Evolutionary conservation across 208 protist species (phyloP).

Genomic region (Leishmania major): DNA sequence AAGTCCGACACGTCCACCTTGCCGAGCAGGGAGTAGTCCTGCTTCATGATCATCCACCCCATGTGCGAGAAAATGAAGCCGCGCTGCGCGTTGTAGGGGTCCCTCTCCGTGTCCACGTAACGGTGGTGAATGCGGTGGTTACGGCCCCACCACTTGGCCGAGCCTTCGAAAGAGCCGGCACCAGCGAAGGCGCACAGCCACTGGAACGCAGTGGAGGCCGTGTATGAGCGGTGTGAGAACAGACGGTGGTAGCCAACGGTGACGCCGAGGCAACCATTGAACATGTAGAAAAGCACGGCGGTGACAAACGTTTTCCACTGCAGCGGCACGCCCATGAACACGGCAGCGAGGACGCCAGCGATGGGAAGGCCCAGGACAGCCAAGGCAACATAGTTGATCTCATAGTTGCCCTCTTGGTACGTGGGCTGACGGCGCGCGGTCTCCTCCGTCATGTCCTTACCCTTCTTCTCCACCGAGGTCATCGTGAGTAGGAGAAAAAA

Average conservation of each 20-base stretch:
- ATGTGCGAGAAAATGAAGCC: conserved; percentile 92
- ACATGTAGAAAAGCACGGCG: conserved; percentile 70
- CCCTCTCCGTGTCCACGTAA: conserved; percentile 91
- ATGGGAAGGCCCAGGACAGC: conserved; percentile 66
- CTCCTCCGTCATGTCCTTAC: conserved; percentile 41
- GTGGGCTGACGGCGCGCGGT: conserved; percentile 45
- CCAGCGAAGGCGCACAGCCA: conserved; percentile 81
- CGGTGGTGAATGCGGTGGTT: conserved; percentile 94
- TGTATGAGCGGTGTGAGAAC: conserved; percentile 89
- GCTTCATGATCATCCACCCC: conserved; percentile 94
- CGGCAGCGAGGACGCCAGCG: conserved; percentile 30
- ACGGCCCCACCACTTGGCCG: conserved; percentile 87
- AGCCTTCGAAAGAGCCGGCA: conserved; percentile 91
- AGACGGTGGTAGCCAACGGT: conserved; percentile 92
- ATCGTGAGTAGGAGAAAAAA: conserved; percentile 7
- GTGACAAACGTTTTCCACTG: conserved; percentile 77
- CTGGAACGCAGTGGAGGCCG: conserved; percentile 53
- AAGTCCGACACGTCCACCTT: conserved; percentile 89
- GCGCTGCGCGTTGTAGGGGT: conserved; percentile 91
- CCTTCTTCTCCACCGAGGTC: conserved; percentile 18
- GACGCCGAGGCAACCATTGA: conserved; percentile 90
- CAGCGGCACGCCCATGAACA: conserved; percentile 53
- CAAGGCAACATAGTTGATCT: conserved; percentile 81
- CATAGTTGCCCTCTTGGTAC: conserved; percentile 65
- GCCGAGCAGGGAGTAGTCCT: conserved; percentile 80